phyloP scores from a whole-genome alignment of 305 asterid species.

The Caryopteris hybrid region DNA sequence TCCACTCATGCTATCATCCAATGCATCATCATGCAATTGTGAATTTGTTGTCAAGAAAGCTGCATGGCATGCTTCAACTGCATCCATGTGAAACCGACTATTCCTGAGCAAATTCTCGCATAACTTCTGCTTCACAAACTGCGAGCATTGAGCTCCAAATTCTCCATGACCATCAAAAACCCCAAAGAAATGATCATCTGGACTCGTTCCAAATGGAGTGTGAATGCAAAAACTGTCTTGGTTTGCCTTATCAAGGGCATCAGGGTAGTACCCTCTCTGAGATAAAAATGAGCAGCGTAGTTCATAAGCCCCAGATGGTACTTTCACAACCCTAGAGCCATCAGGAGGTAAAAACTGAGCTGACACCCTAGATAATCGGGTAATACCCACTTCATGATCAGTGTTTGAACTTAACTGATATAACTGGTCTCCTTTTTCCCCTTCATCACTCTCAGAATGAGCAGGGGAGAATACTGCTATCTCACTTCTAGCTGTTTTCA shows the following conservation, averaged over 20 bases:
- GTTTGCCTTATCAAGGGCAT: conserved; percentile 94
- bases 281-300: conserved; percentile 75
- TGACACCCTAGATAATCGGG: conserved; percentile 73
- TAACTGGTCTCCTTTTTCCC: conserved; percentile 50
- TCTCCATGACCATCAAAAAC: conserved; percentile 99
- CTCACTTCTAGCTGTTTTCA: conserved; percentile 46
- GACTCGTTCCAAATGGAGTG: conserved; percentile 80
- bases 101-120: conserved; percentile 90
- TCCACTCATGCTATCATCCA: conserved; percentile 99
- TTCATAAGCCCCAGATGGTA: conserved; percentile 73
- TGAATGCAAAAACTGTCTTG: conserved; percentile 96
- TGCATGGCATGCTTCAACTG: conserved; percentile 76
- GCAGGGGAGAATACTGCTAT: conserved; percentile 55
- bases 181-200: conserved; percentile 82
- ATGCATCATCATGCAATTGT: conserved; percentile 61
- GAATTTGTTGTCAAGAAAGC: conserved; percentile 78
- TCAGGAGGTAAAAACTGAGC: conserved; percentile 80
- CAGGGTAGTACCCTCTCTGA: conserved; percentile 97
- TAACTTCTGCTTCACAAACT: conserved; percentile 68
- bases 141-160: conserved; percentile 89
- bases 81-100: conserved; percentile 56
- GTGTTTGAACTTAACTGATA: conserved; percentile 42
- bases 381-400: conserved; percentile 74
- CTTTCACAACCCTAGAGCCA: conserved; percentile 69
- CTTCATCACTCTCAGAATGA: conserved; percentile 47